Conservation (phyloP, 148 eudicot species). For the Vaccinium macrocarpon region DNA sequence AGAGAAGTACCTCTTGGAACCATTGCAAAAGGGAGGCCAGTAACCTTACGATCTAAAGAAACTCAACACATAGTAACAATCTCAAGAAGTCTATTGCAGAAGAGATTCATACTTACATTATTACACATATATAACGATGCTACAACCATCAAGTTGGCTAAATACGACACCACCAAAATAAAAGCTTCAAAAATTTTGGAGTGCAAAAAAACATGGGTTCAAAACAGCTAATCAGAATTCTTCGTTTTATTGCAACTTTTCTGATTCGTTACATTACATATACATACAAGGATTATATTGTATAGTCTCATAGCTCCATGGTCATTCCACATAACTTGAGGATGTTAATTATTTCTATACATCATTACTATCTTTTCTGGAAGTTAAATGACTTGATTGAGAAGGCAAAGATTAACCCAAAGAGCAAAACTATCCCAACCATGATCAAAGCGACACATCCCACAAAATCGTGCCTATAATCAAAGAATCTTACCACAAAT, state of each 20-base stretch:
- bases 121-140: no score
- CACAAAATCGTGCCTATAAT: constrained; percentile 42
- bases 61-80: no score
- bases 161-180: no score
- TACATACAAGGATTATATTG: no score
- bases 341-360: neutral
- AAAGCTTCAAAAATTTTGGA: no score
- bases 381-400: constrained; percentile 52
- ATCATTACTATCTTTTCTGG: constrained; percentile 41
- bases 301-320: neutral
- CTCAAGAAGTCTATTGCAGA: no score
- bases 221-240: neutral
- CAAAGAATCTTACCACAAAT: constrained; percentile 44
- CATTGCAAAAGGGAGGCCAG: no score
- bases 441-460: constrained; percentile 44
- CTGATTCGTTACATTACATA: neutral
- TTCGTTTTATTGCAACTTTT: neutral
- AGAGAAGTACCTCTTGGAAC: no score
- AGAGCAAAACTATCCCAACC: constrained; percentile 36
- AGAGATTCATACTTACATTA: no score
- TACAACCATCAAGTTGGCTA: no score
- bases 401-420: constrained; percentile 49
- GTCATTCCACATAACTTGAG: neutral
- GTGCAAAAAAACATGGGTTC: neutral
- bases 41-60: no score